These are phyloP conservation scores for Nematocida parisii DNA, from an alignment of 371 early-diverging fungal genomes.

Conservation along the genomic window DNA sequence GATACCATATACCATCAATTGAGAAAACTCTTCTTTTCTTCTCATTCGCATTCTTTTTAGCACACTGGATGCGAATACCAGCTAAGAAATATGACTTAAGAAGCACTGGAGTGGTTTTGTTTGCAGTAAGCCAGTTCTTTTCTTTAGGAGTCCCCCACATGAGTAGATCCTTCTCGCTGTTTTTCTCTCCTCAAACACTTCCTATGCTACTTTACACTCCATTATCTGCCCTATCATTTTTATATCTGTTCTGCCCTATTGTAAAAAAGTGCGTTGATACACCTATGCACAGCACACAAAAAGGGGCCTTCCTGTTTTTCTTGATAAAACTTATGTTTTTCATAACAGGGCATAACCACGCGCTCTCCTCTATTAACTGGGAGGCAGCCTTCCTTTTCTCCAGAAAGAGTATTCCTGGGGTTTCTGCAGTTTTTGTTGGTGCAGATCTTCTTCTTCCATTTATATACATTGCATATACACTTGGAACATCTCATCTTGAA, in stretches of 20 bases:
- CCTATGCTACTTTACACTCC: constrained; percentile 34
- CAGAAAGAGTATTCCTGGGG: constrained; percentile 21
- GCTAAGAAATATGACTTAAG: no score
- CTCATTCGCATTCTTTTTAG: not conserved
- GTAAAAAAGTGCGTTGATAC: not conserved
- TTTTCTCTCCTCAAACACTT: constrained; percentile 2
- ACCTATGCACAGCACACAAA: not conserved
- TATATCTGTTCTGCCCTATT: constrained; percentile 12
- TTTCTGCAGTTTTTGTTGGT: constrained; percentile 31
- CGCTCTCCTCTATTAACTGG: constrained; percentile 55
- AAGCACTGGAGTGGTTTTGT: not conserved
- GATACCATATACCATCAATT: not conserved
- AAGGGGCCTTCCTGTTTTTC: constrained; percentile 36
- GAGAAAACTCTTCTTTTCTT: constrained; percentile 5
- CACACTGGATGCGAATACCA: not conserved
- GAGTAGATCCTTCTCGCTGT: not conserved
- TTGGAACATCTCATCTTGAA: constrained; percentile 3
- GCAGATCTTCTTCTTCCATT: constrained; percentile 35
- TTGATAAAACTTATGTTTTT: constrained; percentile 50
- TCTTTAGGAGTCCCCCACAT: not conserved
- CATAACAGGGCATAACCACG: constrained; percentile 48
- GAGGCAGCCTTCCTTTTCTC: constrained; percentile 52
- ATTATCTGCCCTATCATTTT: not conserved
- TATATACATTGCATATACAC: constrained; percentile 7
- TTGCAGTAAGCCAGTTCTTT: constrained; percentile 18